Evolutionary conservation across 2,329 filamentous ascomycete species (phyloP), one percentile per base, ranked within the genome.

Genomic region (Fusarium paranaense): DNA sequence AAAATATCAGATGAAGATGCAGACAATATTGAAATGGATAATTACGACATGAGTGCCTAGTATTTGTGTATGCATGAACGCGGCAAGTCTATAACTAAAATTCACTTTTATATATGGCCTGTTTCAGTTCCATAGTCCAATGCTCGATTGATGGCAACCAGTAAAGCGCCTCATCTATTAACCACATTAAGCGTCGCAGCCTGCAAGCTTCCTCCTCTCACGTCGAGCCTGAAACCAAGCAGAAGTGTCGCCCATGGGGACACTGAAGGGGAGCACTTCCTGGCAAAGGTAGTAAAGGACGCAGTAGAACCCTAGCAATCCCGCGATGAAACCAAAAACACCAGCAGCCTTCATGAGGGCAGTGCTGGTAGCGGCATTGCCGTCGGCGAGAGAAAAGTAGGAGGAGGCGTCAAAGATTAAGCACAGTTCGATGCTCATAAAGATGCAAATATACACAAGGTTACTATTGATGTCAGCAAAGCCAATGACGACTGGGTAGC

Each of bases 211-310:
- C 62, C 38, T 70, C 18, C 50, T 57, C 33, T 66, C 56, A 40
- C 64, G 42, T 25, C 60, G 60, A 45, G 59, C 67, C 45, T 67
- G 20, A 25, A 72, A 69, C 64, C 64, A 72, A 20, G 47, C 58
- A 33, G 73, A 76, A 2, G 73, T 76, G 16, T 73, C 70, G 5
- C 78, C 77, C 75, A 79, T 72, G 2, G 77, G 78, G 3, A 79
- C 35, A 3, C 47, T 30, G 32, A 79, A 79, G 3, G 69, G 67
- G 3, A 79, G 54, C 3, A 73, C 73, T 10, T 79, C 76, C 50
- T 77, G 62, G 57, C 77, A 80, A 4, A 80, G 64, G 18, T 78
- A 76, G 45, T 75, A 74, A 6, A 63, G 67, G 7, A 69, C 62
- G 32, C 47, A 65, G 54, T 80, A 80, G 54, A 73, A 79, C 2